These are phyloP conservation scores for Calonectria montana DNA, from an alignment of 2,329 filamentous ascomycete genomes.

Conservation along the genomic window DNA sequence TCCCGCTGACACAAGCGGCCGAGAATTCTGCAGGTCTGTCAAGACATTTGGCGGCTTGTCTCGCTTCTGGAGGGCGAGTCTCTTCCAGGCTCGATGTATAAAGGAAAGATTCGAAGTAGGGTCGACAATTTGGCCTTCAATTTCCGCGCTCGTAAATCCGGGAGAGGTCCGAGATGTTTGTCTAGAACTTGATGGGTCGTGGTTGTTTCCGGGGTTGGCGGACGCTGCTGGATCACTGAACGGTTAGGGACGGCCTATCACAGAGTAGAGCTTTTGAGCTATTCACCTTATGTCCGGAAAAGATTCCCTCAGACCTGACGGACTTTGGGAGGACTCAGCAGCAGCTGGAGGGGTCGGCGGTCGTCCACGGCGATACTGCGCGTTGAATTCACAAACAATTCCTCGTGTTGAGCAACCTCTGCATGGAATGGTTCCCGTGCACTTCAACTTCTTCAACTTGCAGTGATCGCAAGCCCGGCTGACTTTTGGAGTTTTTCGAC, in stretches of 20 bases:
- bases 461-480: conserved; percentile 53
- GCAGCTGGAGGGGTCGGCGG: conserved; percentile 49
- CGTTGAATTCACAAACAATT: conserved; percentile 49
- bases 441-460: conserved; percentile 52
- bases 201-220: background rate
- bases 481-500: conserved; percentile 45
- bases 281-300: background rate
- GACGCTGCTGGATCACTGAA: background rate
- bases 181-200: background rate
- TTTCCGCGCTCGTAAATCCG: conserved; percentile 47
- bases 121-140: conserved; percentile 67
- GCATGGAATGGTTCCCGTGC: conserved; percentile 52
- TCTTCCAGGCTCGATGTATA: conserved; percentile 64
- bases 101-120: conserved; percentile 67
- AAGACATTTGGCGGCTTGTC: conserved; percentile 37
- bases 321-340: background rate
- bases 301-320: background rate
- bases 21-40: conserved; percentile 35
- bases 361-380: conserved; percentile 50
- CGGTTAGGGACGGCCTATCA: background rate
- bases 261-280: too few relatives aligned
- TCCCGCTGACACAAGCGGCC: conserved; percentile 42
- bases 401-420: conserved; percentile 43
- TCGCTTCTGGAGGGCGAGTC: conserved; percentile 48
- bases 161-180: conserved; percentile 40